Evolutionary conservation across 129 eudicot species (phyloP).

Genomic region (Smallanthus sonchifolius): DNA sequence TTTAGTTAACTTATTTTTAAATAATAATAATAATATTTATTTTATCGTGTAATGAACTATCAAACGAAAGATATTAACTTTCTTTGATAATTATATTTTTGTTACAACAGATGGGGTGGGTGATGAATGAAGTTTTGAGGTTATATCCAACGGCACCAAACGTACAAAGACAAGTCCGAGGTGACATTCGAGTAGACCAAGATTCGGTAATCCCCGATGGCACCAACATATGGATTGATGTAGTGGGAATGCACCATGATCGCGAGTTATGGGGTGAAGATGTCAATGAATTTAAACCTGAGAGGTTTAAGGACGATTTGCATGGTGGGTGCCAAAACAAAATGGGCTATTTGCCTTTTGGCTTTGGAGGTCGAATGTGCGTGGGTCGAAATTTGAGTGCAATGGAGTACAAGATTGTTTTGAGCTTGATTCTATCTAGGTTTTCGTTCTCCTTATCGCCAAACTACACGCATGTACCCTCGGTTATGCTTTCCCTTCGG

Average conservation of each 20-base stretch:
- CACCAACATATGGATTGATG: conserved; percentile 90
- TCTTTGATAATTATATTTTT: background rate
- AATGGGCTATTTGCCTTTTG: conserved; percentile 90
- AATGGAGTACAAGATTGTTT: conserved; percentile 84
- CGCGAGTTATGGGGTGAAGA: conserved; percentile 67
- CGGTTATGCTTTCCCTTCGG: conserved; percentile 68
- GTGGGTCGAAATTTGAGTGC: conserved; percentile 66
- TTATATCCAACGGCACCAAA: conserved; percentile 86
- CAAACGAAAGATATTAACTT: background rate
- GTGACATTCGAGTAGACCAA: conserved; percentile 56
- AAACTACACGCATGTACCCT: conserved; percentile 59
- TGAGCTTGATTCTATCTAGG: conserved; percentile 47
- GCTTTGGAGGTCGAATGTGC: conserved; percentile 98
- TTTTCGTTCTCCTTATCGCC: conserved; percentile 81
- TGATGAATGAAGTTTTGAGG: conserved; percentile 75
- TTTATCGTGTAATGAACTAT: background rate
- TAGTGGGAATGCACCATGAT: conserved; percentile 90
- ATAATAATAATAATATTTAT: background rate
- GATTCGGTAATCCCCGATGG: conserved; percentile 68
- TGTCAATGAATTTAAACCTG: conserved; percentile 77
- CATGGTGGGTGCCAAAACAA: conserved; percentile 78
- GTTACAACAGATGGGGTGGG: conserved; percentile 92
- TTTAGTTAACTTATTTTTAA: too few species aligned
- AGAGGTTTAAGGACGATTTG: conserved; percentile 58
- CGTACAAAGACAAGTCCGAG: conserved; percentile 76